These are phyloP conservation scores for Asterella californica DNA, from an alignment of 225 moss, liverwort and hornwort species.

Conservation along the genomic window DNA sequence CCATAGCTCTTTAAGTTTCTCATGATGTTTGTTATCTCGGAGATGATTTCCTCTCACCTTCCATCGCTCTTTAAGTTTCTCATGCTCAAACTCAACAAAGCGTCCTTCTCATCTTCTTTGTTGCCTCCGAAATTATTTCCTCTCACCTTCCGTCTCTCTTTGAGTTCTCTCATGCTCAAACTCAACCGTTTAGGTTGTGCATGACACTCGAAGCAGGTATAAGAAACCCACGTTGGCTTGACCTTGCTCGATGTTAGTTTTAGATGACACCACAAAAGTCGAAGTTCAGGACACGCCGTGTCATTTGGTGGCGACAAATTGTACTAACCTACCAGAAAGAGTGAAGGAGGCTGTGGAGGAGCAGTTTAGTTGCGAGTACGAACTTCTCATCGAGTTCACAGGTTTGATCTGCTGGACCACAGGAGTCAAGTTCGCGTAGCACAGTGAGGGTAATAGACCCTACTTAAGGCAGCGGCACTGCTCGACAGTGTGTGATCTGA, in stretches of 20 bases:
- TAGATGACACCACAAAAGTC: neutral
- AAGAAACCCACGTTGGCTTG: neutral
- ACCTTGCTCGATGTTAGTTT: constrained; percentile 27
- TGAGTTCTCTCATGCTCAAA: no score
- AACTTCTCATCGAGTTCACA: constrained; percentile 84
- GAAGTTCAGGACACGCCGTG: constrained; percentile 13
- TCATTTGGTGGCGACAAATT: constrained; percentile 81
- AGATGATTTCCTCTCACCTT: no score
- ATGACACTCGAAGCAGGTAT: constrained; percentile 34
- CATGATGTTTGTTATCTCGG: no score
- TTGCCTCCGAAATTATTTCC: no score
- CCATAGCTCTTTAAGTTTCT: no score
- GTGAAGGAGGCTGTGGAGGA: constrained; percentile 79
- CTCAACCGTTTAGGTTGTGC: constrained; percentile 25
- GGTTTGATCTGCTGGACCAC: constrained; percentile 92
- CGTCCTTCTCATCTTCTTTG: no score
- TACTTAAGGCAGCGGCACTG: constrained; percentile 82
- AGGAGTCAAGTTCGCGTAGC: constrained; percentile 88
- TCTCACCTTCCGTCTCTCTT: no score
- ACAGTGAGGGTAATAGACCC: constrained; percentile 76
- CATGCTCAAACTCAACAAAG: no score
- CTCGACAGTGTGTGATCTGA: constrained; percentile 64
- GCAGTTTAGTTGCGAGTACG: constrained; percentile 73
- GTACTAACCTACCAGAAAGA: constrained; percentile 69
- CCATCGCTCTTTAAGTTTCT: no score